Evolutionary conservation across 768 basidiomycete genomes (phyloP).

Genomic region (Mycena vitilis): DNA sequence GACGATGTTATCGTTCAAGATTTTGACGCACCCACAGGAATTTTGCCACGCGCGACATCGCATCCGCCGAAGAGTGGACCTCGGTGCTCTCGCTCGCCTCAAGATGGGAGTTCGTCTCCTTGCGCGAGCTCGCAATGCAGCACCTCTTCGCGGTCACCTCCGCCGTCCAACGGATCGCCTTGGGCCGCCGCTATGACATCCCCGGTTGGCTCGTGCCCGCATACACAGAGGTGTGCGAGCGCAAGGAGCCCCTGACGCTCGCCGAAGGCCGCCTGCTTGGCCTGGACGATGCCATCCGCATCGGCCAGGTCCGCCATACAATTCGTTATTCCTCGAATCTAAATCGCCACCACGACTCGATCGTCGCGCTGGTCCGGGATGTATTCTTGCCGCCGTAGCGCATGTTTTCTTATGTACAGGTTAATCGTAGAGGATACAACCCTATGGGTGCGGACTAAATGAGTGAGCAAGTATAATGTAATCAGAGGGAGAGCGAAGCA

Average conservation of each 20-base stretch:
- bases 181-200: conserved; percentile 41
- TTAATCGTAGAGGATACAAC: neutral
- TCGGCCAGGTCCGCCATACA: conserved; percentile 35
- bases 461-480: neutral
- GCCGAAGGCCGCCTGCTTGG: conserved; percentile 35
- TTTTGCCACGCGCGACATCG: conserved; percentile 26
- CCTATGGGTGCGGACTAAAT: too few relatives aligned
- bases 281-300: conserved; percentile 30
- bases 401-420: conserved; percentile 1
- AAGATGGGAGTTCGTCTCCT: conserved; percentile 43
- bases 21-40: conserved; percentile 12
- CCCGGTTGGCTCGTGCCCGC: conserved; percentile 43
- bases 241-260: conserved; percentile 36
- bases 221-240: conserved; percentile 44
- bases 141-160: conserved; percentile 30
- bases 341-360: conserved; percentile 33
- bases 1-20: too few relatives aligned
- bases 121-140: conserved; percentile 42
- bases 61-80: conserved; percentile 43
- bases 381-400: conserved; percentile 24
- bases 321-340: conserved; percentile 36
- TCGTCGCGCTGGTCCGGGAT: conserved; percentile 31
- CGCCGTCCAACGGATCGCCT: conserved; percentile 39
- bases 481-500: conserved; percentile 10
- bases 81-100: conserved; percentile 44